phyloP scores from a whole-genome alignment of 495 filamentous ascomycete species.

The Hyaloscypha hepaticicola region DNA sequence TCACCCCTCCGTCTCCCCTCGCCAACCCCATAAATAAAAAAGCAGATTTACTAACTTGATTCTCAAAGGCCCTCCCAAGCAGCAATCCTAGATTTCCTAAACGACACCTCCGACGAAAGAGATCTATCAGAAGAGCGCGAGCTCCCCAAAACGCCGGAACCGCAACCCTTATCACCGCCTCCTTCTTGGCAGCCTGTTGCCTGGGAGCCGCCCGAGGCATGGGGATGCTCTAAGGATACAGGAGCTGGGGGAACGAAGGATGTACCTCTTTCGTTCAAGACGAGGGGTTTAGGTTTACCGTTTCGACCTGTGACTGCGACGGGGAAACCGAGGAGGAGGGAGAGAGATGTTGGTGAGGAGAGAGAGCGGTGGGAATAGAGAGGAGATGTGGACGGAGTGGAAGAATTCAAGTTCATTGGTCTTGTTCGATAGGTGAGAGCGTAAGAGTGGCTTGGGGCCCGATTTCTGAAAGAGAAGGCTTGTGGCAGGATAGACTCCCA shows the following conservation, averaged over 20 bases:
- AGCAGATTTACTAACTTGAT: slow-evolving; percentile 8
- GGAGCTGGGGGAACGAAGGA: not conserved
- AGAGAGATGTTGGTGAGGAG: too few species aligned
- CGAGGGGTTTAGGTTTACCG: not conserved
- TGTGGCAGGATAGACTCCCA: too few species aligned
- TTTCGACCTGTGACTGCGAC: not conserved
- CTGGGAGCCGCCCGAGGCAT: slow-evolving; percentile 44
- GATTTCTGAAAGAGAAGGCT: too few species aligned
- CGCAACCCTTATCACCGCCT: too few species aligned
- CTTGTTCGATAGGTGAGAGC: too few species aligned
- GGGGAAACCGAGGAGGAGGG: too few species aligned
- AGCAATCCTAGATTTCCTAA: not conserved
- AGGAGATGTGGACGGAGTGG: too few species aligned
- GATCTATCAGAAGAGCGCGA: slow-evolving; percentile 13
- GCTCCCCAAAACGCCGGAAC: too few species aligned
- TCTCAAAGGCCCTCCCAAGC: slow-evolving; percentile 2
- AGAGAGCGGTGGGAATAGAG: too few species aligned
- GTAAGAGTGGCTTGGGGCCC: too few species aligned
- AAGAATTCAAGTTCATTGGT: too few species aligned
- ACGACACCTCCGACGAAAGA: slow-evolving; percentile 3
- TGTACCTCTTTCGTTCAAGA: not conserved
- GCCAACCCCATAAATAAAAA: not conserved
- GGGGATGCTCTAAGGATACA: slow-evolving; percentile 29
- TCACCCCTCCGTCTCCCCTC: not conserved
- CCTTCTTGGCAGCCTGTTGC: slow-evolving; percentile 4